Percentiles rank a stretch among this genome's conserved stretches.
Evolutionary conservation across 768 basidiomycete genomes (phyloP).

Genomic region (Amanita rubescens): DNA sequence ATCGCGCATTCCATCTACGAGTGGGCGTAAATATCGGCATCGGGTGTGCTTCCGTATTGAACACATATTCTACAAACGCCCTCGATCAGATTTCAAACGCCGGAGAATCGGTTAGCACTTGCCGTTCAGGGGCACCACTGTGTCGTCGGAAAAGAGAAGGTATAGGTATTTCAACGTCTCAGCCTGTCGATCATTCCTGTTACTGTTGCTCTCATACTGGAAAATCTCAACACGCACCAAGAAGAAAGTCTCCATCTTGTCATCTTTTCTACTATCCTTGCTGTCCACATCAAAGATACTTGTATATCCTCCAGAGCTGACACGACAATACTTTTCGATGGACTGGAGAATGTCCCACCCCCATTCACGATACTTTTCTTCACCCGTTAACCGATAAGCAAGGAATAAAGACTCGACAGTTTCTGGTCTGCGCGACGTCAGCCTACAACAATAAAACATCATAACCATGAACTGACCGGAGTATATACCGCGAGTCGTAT

Average conservation of each 20-base stretch:
- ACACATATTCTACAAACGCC: constrained; percentile 58
- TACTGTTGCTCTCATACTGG: background rate
- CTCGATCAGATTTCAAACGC: background rate
- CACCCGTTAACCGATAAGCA: constrained; percentile 83
- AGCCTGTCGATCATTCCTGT: constrained; percentile 41
- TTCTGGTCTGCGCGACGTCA: constrained; percentile 54
- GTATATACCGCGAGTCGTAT: constrained; percentile 89
- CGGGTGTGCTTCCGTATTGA: constrained; percentile 76
- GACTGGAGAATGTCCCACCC: constrained; percentile 92
- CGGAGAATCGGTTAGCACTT: constrained; percentile 23
- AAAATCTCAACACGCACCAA: constrained; percentile 43
- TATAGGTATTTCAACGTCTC: constrained; percentile 93
- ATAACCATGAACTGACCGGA: constrained; percentile 42
- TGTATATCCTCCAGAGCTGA: constrained; percentile 80
- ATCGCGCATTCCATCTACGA: background rate
- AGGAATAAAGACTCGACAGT: constrained; percentile 92
- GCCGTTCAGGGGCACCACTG: constrained; percentile 69
- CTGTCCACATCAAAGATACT: constrained; percentile 81
- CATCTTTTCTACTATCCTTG: constrained; percentile 56
- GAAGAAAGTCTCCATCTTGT: constrained; percentile 97
- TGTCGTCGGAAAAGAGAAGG: constrained; percentile 76
- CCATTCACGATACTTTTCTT: constrained; percentile 68
- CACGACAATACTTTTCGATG: constrained; percentile 76
- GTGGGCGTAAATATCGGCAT: constrained; percentile 30
- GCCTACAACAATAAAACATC: background rate